Evolutionary conservation across 441 rosid species (phyloP), one percentile per base, ranked within the genome.

Genomic region (Sinapis alba): DNA sequence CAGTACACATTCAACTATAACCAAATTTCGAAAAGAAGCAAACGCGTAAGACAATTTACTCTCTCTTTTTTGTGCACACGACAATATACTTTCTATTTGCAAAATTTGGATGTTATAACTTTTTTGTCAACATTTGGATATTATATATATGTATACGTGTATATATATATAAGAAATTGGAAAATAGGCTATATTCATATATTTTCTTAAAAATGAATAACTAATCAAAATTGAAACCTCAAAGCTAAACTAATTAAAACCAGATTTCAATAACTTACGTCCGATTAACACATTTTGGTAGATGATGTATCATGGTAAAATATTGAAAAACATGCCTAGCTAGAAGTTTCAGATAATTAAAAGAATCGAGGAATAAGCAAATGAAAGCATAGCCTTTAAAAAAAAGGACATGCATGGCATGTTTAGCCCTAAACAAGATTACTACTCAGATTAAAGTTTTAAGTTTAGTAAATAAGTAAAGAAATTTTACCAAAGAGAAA

Each of bases 401-500:
- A 3, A 15, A 19, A 56, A 21, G 30, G 16, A 56, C 10, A 23
- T 23, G 61, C 38, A 32, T 32, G 54, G 5, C 13, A 53, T 13
- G 18, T 2, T 65, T 74, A 65, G 68, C 13, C 51, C 50, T 20
- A 57, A 65, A 45, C 41, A 73, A 24, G 27, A 30, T 20, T 58
- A 19, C 50, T 27, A 41, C 9, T 11, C 3, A 12, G 19, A 10
- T 10, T 10, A 53, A 32, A 56, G 6, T 10, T 58, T 16, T 16
- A 47, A 58, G 23, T 60, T 23, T 59, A 66, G 18, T 58, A 45
- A 6, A 59, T 32, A 74, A 45, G 50, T 57, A 45, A 45, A 16
- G 7, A n/a, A 15, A 6, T 6, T 6, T 47, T 47, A 38, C 15
- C 45, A 38, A 11, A 12, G 15, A 11, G 50, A 41, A 38, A 38